Base-by-base conservation (phyloP, 2,329 filamentous ascomycete genomes). In the Bretziella fagacearum region DNA sequence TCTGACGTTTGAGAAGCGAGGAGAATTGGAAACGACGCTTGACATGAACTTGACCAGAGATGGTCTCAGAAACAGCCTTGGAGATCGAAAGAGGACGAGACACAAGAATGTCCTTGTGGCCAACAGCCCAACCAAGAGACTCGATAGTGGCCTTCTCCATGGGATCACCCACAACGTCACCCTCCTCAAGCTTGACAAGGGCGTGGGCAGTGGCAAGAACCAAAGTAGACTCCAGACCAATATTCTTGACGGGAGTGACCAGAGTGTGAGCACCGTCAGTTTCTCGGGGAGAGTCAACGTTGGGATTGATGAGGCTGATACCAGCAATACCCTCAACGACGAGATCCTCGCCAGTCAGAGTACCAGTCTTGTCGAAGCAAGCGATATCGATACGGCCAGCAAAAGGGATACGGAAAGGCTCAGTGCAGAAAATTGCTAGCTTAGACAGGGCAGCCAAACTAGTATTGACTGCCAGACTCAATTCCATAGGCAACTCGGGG, bases 301-400 rank as follows among this genome's bases (percentile, higher is more conserved):
- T 77, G 23, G 70, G 61, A 26, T 43, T 32, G 20, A 79, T 80
- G 23, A 95, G 71, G 10, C 76, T 79, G 23, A 96, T 72, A 13
- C 91, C 91, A 51, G 91, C 91, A 60, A 98, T 89, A 57, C 91
- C 91, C 60, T 98, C 89, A 17, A 98, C 91, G 8, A 98, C 86
- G 36, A 98, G 70, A 59, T 98, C 89, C 60, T 98, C 91, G 43
- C 91, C 91, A 30, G 91, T 98, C 50, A 98, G 65, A 1, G 91
- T 98, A 54, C 91, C 91, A 10, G 91, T 98, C 70, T 98, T 98
- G 65, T 98, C 91, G 55, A 98, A 98, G 66, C 91, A 98, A 53
- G 91, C 87, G 46, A 98, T 74, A 61, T 98, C 93, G 51, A 98
- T 83, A 53, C 91, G 84, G 26, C 91, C 91, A 54, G 87, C 93